Conservation (phyloP, 495 filamentous ascomycete genomes). For the Apiosordaria backusii region DNA sequence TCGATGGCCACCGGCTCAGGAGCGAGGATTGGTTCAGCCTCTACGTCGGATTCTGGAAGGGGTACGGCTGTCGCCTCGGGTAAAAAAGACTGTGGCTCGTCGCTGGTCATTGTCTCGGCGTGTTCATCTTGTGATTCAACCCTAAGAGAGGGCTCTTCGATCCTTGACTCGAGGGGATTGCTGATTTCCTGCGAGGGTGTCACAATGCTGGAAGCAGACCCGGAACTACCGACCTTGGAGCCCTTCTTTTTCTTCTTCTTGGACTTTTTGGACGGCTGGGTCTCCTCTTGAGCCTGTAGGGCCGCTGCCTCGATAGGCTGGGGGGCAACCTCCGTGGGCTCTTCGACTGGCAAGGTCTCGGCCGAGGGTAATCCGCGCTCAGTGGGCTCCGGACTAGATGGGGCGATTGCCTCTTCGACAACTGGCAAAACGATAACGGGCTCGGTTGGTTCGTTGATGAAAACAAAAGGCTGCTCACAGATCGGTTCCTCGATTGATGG, state of each 20-base stretch:
- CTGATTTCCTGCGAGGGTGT: constrained; percentile 18
- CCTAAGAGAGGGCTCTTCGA: constrained; percentile 7
- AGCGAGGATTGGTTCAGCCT: not conserved
- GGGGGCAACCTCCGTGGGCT: not conserved
- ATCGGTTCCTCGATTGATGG: not conserved
- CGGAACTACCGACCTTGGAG: constrained; percentile 16
- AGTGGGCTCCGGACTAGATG: not conserved
- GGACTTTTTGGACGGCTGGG: constrained; percentile 21
- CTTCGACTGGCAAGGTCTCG: not conserved
- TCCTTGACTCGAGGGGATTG: constrained; percentile 5
- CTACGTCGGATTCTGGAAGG: constrained; percentile 4
- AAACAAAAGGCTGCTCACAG: not conserved
- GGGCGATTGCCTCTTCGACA: constrained; percentile 5
- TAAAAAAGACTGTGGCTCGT: constrained; percentile 1
- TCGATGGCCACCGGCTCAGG: not conserved
- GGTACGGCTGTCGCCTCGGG: not conserved
- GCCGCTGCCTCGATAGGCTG: not conserved
- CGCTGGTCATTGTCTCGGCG: not conserved
- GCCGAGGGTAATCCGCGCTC: not conserved
- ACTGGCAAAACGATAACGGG: not conserved
- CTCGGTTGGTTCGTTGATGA: not conserved
- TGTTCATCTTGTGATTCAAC: not conserved
- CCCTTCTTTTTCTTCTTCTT: constrained; percentile 32
- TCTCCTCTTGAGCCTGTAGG: constrained; percentile 5
- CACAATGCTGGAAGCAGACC: constrained; percentile 17